Percentiles rank a stretch among this genome's conserved stretches.
Conservation (phyloP, 306 rosid genomes). For the Senna siamea region DNA sequence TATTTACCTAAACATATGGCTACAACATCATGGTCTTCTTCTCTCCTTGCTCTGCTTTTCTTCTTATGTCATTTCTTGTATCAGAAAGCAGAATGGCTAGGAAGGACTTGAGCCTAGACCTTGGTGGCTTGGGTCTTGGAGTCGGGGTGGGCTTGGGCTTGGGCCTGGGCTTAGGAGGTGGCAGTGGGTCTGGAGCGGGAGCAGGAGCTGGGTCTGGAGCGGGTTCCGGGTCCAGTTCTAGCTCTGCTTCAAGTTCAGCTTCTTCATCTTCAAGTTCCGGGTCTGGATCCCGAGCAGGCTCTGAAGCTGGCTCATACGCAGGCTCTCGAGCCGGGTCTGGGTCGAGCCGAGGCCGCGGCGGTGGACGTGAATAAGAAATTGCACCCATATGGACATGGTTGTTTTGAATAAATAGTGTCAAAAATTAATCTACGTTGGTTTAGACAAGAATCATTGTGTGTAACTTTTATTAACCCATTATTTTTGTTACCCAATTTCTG, state of each 20-base stretch:
- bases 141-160: conserved; percentile 46
- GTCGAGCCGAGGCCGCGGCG: conserved; percentile 29
- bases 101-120: conserved; percentile 55
- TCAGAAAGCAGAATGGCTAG: conserved; percentile 52
- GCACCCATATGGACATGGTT: no score
- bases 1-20: conserved; percentile 36
- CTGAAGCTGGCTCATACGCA: conserved; percentile 53
- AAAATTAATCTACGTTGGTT: no score
- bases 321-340: conserved; percentile 57
- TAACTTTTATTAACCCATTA: no score
- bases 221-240: conserved; percentile 49
- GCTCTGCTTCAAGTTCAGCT: conserved; percentile 51
- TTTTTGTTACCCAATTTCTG: neutral
- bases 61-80: conserved; percentile 39
- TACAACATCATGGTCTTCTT: conserved; percentile 31
- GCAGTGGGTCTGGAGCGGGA: conserved; percentile 54
- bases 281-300: conserved; percentile 40
- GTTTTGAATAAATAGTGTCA: no score
- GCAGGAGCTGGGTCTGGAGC: conserved; percentile 35
- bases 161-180: conserved; percentile 49
- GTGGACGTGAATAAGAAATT: conserved; percentile 37
- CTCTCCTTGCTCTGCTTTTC: conserved; percentile 39
- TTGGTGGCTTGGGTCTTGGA: conserved; percentile 56
- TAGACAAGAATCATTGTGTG: neutral
- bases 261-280: conserved; percentile 53